phyloP scores from a whole-genome alignment of 2,329 filamentous ascomycete species.

The Lomentospora prolificans region DNA sequence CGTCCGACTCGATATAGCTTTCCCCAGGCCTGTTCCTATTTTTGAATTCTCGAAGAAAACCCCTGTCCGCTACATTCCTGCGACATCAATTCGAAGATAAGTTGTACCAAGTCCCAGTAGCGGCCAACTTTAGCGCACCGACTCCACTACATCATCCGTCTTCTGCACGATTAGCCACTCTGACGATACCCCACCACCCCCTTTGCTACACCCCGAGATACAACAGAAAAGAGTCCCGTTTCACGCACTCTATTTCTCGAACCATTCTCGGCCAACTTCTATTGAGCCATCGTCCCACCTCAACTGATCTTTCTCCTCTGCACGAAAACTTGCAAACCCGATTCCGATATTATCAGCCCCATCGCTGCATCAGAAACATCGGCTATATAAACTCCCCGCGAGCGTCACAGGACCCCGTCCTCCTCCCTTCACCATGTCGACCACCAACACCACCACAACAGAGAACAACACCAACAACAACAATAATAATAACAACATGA shows the following conservation, averaged over 20 bases:
- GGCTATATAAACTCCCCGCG: background rate
- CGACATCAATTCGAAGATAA: background rate
- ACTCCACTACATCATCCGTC: slow-evolving; percentile 1
- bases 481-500: slow-evolving; percentile 21
- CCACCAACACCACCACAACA: slow-evolving; percentile 7
- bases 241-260: slow-evolving; percentile 8
- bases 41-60: background rate
- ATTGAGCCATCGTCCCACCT: slow-evolving; percentile 5
- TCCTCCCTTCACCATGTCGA: slow-evolving; percentile 2
- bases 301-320: background rate
- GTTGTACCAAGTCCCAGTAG: background rate
- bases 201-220: background rate
- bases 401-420: background rate
- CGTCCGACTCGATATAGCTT: background rate
- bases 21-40: slow-evolving; percentile 6
- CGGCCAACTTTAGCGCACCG: background rate
- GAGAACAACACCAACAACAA: slow-evolving; percentile 13
- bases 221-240: slow-evolving; percentile 2
- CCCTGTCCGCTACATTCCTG: background rate
- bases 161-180: background rate
- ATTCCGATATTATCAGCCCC: background rate
- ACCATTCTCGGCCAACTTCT: slow-evolving; percentile 6
- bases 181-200: background rate
- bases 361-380: background rate
- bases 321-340: background rate